A percentile compares a stretch with the other conserved stretches of the same genome.
These are phyloP conservation scores for Pythium sukuiense DNA, from an alignment of 352 stramenopile genomes.

Conservation along the genomic window DNA sequence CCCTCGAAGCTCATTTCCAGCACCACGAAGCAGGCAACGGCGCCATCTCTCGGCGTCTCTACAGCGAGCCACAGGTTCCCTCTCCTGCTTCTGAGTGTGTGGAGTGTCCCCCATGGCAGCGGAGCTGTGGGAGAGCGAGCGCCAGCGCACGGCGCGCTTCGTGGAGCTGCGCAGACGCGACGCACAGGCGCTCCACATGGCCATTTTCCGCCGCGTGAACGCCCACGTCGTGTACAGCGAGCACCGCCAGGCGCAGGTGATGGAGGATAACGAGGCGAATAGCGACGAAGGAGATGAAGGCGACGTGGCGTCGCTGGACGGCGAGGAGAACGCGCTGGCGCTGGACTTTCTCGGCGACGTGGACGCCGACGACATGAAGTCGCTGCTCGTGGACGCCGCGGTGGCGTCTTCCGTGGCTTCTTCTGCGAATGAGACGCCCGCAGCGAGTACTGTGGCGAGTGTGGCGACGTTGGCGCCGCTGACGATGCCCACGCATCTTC, in stretches of 20 bases:
- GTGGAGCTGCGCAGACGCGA: slow-evolving; percentile 15
- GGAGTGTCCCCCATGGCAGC: slow-evolving; percentile 7
- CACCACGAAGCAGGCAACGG: too few relatives aligned
- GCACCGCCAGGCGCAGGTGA: slow-evolving; percentile 36
- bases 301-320: slow-evolving; percentile 13
- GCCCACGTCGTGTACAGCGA: slow-evolving; percentile 29
- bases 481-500: slow-evolving; percentile 32
- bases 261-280: not conserved
- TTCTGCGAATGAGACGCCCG: not conserved
- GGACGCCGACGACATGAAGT: slow-evolving; percentile 50
- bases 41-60: not conserved
- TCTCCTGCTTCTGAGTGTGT: not conserved
- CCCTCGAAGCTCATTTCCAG: not conserved
- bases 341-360: slow-evolving; percentile 63
- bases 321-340: slow-evolving; percentile 30
- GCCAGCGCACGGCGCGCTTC: slow-evolving; percentile 11
- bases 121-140: slow-evolving; percentile 13
- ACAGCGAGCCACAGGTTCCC: not conserved
- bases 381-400: slow-evolving; percentile 46
- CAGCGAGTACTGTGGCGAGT: not conserved
- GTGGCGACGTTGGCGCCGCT: slow-evolving; percentile 19
- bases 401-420: not conserved
- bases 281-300: slow-evolving; percentile 12
- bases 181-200: not conserved
- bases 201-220: slow-evolving; percentile 16